Evolutionary conservation across 2,329 filamentous ascomycete genomes (phyloP), one percentile per base, ranked within the genome.

Genomic region (Alternaria postmessia): DNA sequence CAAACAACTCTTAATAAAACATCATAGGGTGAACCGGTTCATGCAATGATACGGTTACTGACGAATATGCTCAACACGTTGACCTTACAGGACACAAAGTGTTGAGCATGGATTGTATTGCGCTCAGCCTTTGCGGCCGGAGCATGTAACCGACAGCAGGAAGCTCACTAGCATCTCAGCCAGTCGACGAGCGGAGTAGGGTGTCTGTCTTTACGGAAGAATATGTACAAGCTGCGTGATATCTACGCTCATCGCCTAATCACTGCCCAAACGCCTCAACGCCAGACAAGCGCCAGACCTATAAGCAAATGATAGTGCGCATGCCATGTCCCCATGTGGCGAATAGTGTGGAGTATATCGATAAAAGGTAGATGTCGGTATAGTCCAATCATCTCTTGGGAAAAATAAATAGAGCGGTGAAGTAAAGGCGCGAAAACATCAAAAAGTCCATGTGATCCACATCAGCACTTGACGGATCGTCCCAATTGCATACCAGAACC

Each of bases 381-480:
- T 41, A 32, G 14, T 16, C 53, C 43, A 49, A 49, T 12, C 18
- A 49, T 49, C 22, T 46, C 24, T 55, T 52, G 54, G 7, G 24
- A 1, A 7, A 26, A 30, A 42, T 34, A 32, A 51, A 58, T 47
- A 58, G 36, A 57, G 41, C 22, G 41, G 14, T 12, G 22, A 58
- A 54, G 38, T 41, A 43, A 44, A 43, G 4, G 28, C 49, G 51
- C 18, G 20, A 49, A 53, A 51, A 36, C 2, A 38, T 49, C 28
- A 38, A 44, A 44, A 55, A 60, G 32, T 41, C 57, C 59, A 61
- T 58, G 63, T 70, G 74, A 75, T 76, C 75, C 73, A 71, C 74
- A 76, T 77, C 74, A 77, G 75, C 75, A 75, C 75, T 76, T 77
- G 75, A 77, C 75, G 73, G 75, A 77, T 77, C 75, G 71, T 72